A percentile compares a stretch with the other conserved stretches of the same genome.
Evolutionary conservation across 192 early-diverging fungal genomes (phyloP).

Genomic region (Coemansia sp.): DNA sequence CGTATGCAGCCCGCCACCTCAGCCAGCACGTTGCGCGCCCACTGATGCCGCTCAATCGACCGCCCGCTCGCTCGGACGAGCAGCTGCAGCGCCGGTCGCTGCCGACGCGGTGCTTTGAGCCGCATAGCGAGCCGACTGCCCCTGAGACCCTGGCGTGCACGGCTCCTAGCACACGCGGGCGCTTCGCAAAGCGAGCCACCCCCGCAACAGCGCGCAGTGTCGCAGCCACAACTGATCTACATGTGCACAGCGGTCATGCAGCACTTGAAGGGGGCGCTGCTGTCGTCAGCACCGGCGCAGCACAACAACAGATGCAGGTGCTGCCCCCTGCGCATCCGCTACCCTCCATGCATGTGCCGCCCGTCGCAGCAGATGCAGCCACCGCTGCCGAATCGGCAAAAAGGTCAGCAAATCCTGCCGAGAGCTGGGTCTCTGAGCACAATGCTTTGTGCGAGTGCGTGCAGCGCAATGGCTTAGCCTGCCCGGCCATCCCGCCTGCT

Average conservation of each 20-base stretch:
- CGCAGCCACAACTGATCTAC: constrained; percentile 1
- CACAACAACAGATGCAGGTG: neutral
- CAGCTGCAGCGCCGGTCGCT: neutral
- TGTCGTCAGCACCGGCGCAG: neutral
- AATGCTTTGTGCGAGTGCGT: neutral
- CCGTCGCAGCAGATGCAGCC: neutral
- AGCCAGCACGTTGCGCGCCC: neutral
- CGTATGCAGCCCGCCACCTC: neutral
- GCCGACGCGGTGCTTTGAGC: neutral
- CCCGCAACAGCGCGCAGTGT: neutral
- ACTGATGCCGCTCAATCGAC: neutral
- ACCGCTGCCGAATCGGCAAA: constrained; percentile 3
- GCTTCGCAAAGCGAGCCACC: neutral
- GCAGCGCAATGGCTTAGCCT: neutral
- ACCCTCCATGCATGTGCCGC: too few species aligned
- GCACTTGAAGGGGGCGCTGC: too few species aligned
- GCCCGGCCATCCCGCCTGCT: too few species aligned
- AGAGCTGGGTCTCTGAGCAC: neutral
- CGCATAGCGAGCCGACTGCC: too few species aligned
- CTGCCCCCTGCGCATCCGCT: neutral
- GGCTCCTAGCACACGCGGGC: too few species aligned
- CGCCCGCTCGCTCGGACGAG: neutral
- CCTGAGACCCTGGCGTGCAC: too few species aligned
- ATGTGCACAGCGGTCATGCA: neutral
- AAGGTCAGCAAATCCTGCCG: neutral